A percentile compares a stretch with the other conserved stretches of the same genome.
Conservation (phyloP, 805 yeast genomes). For the Lipomyces sp. region DNA sequence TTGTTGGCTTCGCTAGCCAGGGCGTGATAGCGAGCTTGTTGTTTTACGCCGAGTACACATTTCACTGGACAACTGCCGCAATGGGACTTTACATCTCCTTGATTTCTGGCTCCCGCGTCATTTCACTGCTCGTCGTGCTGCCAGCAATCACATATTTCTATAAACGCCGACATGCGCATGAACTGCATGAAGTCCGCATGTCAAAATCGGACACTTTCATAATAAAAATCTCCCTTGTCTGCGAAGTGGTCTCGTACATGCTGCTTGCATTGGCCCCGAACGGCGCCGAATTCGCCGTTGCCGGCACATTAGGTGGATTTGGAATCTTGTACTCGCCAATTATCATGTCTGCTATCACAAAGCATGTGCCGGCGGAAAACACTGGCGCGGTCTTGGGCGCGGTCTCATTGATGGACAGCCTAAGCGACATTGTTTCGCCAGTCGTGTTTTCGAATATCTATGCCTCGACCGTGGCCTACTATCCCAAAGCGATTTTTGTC, state of each 20-base stretch:
- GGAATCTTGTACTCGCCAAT: constrained; percentile 30
- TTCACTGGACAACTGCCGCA: constrained; percentile 42
- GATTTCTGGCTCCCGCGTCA: constrained; percentile 39
- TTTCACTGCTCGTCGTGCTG: constrained; percentile 37
- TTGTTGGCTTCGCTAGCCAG: constrained; percentile 18
- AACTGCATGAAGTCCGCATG: constrained; percentile 23
- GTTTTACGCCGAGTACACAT: constrained; percentile 41
- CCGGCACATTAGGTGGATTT: constrained; percentile 18
- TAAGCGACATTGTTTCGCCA: constrained; percentile 32
- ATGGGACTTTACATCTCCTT: constrained; percentile 42
- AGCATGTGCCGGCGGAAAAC: constrained; percentile 33
- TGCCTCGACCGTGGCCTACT: constrained; percentile 30
- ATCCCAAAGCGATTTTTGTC: constrained; percentile 30
- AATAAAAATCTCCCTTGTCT: constrained; percentile 8
- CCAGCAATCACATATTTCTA: constrained; percentile 35
- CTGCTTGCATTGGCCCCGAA: not conserved
- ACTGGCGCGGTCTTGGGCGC: constrained; percentile 37
- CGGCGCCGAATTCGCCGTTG: constrained; percentile 9
- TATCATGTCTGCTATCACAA: constrained; percentile 32
- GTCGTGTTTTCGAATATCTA: constrained; percentile 29
- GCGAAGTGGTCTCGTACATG: constrained; percentile 6
- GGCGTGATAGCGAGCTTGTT: constrained; percentile 33
- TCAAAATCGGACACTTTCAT: constrained; percentile 24
- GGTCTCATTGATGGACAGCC: constrained; percentile 24
- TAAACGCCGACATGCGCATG: constrained; percentile 14